These are phyloP conservation scores for Mortierella sp. DNA, from an alignment of 371 early-diverging fungal genomes.

Conservation along the genomic window DNA sequence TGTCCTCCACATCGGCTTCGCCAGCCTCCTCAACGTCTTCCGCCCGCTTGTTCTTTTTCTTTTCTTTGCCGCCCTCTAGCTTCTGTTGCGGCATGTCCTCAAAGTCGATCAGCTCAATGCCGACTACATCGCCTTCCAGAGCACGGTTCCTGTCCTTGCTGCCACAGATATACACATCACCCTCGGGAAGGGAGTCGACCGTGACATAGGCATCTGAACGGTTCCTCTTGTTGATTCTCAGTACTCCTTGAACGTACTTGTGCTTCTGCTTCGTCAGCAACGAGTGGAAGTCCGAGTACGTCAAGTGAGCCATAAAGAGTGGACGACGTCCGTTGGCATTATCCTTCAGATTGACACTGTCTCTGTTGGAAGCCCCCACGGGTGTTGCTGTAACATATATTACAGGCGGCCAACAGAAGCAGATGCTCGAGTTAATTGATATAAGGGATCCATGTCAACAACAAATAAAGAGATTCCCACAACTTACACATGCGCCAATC, in stretches of 20 bases:
- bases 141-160: conserved; percentile 87
- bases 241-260: conserved; percentile 69
- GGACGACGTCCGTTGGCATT: conserved; percentile 71
- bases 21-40: conserved; percentile 55
- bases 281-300: conserved; percentile 68
- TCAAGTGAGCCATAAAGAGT: conserved; percentile 70
- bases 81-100: conserved; percentile 72
- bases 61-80: conserved; percentile 63
- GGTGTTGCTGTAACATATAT: too few species aligned
- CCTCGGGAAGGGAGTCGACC: conserved; percentile 67
- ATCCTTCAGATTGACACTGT: conserved; percentile 62
- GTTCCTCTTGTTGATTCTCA: conserved; percentile 88
- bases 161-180: conserved; percentile 85
- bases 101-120: conserved; percentile 78
- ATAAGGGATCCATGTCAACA: neutral
- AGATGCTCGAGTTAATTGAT: neutral
- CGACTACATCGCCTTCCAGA: conserved; percentile 89
- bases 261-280: conserved; percentile 60
- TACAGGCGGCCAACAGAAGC: too few species aligned
- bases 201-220: conserved; percentile 91
- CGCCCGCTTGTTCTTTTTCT: conserved; percentile 44
- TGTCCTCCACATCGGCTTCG: conserved; percentile 64
- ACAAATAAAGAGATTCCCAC: neutral
- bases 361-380: conserved; percentile 51
- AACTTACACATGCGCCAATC: conserved; percentile 53